Conservation (phyloP, 2,329 filamentous ascomycete species). For the Venturia asperata region DNA sequence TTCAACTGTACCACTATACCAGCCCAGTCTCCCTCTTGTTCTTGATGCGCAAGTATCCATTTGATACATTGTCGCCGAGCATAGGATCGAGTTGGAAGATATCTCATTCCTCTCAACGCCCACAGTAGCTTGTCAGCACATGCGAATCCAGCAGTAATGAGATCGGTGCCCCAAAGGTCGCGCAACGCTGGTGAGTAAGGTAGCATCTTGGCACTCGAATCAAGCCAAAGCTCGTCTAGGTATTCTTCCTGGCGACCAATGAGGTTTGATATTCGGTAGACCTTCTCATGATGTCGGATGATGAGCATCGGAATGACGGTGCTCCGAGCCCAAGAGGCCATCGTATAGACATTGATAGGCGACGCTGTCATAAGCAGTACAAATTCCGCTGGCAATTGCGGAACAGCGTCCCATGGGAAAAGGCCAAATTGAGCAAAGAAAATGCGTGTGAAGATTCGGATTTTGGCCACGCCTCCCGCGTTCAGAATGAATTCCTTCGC, state of each 20-base stretch:
- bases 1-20: background rate
- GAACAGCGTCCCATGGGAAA: slow-evolving; percentile 7
- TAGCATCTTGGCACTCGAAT: background rate
- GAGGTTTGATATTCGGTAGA: background rate
- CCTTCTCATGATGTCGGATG: slow-evolving; percentile 8
- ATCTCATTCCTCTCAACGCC: background rate
- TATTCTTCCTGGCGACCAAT: background rate
- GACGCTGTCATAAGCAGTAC: background rate
- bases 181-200: background rate
- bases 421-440: slow-evolving; percentile 14
- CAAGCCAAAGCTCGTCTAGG: slow-evolving; percentile 4
- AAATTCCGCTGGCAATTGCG: slow-evolving; percentile 2
- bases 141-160: background rate
- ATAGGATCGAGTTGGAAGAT: background rate
- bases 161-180: background rate
- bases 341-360: slow-evolving; percentile 4
- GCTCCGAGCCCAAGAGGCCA: slow-evolving; percentile 10
- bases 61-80: background rate
- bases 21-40: slow-evolving; percentile 9
- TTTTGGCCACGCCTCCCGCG: background rate
- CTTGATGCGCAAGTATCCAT: slow-evolving; percentile 11
- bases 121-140: background rate
- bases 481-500: background rate
- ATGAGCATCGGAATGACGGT: slow-evolving; percentile 12
- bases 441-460: slow-evolving; percentile 10